Evolutionary conservation across 192 early-diverging fungal genomes (phyloP).

Genomic region (Coemansia sp.): DNA sequence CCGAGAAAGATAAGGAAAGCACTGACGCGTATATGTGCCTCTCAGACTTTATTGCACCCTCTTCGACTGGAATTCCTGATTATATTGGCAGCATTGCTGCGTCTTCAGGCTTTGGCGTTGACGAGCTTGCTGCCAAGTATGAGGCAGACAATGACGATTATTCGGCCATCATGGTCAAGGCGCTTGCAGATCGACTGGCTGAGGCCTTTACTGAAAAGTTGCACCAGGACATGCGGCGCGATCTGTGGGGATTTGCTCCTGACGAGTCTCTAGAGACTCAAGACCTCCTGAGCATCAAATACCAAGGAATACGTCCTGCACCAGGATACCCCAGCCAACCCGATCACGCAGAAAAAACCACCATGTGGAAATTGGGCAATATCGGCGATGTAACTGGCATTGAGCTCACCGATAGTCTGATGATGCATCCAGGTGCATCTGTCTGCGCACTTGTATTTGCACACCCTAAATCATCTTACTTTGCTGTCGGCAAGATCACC

Average conservation of each 20-base stretch:
- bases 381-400: conserved; percentile 81
- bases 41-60: conserved; percentile 91
- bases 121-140: conserved; percentile 81
- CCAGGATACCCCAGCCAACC: conserved; percentile 95
- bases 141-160: conserved; percentile 86
- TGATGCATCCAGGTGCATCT: conserved; percentile 90
- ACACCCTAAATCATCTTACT: conserved; percentile 79
- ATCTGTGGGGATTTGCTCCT: conserved; percentile 85
- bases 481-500: conserved; percentile 93
- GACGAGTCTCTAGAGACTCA: conserved; percentile 70
- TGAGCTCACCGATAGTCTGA: conserved; percentile 86
- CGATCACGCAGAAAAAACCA: conserved; percentile 90
- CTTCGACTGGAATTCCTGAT: conserved; percentile 68
- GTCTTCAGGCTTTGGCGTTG: conserved; percentile 85
- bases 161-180: conserved; percentile 91
- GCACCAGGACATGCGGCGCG: conserved; percentile 85
- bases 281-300: conserved; percentile 88
- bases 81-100: conserved; percentile 92
- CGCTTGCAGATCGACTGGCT: conserved; percentile 89
- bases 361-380: conserved; percentile 89
- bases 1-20: conserved; percentile 80
- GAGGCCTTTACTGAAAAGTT: conserved; percentile 90
- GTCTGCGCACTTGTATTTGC: conserved; percentile 79
- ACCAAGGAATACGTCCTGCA: conserved; percentile 93
- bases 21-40: conserved; percentile 84